A percentile compares a stretch with the other conserved stretches of the same genome.
Evolutionary conservation across 1,284 basidiomycete genomes (phyloP).

Genomic region (Cystobasidium sp.): DNA sequence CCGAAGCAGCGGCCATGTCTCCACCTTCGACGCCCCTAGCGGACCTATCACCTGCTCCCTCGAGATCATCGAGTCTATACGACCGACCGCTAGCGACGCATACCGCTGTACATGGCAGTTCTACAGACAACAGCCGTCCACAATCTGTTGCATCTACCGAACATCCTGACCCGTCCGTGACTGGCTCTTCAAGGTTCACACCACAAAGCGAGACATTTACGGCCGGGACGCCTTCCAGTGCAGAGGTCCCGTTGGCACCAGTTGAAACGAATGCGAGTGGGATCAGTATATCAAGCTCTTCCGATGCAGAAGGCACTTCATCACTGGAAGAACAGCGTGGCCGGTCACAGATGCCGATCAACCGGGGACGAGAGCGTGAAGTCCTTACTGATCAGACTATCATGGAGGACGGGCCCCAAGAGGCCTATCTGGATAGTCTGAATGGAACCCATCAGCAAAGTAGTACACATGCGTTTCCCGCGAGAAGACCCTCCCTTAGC

Average conservation of each 20-base stretch:
- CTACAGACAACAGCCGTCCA: constrained; percentile 16
- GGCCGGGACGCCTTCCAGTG: neutral
- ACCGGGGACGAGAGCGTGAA: constrained; percentile 1
- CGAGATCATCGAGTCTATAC: constrained; percentile 19
- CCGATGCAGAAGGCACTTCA: constrained; percentile 4
- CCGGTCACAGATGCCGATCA: neutral
- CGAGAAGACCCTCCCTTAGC: neutral
- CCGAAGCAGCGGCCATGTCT: constrained; percentile 24
- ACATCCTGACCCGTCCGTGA: neutral
- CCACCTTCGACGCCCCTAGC: constrained; percentile 10
- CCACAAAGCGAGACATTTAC: neutral
- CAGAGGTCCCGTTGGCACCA: neutral
- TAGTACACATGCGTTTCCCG: neutral
- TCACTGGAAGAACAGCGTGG: constrained; percentile 16
- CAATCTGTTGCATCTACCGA: constrained; percentile 12
- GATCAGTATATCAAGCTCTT: constrained; percentile 19
- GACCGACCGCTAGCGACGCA: constrained; percentile 9
- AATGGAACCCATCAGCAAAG: neutral
- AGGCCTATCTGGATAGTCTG: constrained; percentile 12
- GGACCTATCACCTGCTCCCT: constrained; percentile 20
- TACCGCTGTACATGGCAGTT: neutral
- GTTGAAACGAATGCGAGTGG: constrained; percentile 18
- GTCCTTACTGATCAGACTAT: constrained; percentile 14
- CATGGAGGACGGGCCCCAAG: constrained; percentile 2
- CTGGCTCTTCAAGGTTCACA: neutral